A percentile compares a stretch with the other conserved stretches of the same genome.
These are phyloP conservation scores for Rubroshorea leprosula DNA, from an alignment of 345 rosid genomes.

Conservation along the genomic window DNA sequence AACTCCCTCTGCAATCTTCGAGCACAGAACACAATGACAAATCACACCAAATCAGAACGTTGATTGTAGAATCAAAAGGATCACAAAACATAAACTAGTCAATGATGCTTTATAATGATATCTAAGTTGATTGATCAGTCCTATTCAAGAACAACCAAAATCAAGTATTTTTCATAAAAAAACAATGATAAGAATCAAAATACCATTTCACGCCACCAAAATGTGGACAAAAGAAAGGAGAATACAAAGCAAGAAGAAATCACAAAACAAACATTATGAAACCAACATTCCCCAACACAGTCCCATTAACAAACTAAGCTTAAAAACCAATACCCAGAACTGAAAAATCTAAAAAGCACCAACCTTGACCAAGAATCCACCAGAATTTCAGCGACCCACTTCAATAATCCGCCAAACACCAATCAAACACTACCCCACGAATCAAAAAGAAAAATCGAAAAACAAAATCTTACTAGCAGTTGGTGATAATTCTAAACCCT, in stretches of 20 bases:
- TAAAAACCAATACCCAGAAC: conserved; percentile 6
- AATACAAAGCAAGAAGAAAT: too few species aligned
- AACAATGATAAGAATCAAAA: background rate
- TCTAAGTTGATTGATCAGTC: background rate
- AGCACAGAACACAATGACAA: conserved; percentile 15
- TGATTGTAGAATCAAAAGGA: background rate
- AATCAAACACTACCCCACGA: too few species aligned
- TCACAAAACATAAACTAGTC: too few species aligned
- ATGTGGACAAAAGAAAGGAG: background rate
- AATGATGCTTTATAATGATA: background rate
- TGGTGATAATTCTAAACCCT: too few species aligned
- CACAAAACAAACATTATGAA: too few species aligned
- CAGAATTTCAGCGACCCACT: conserved; percentile 17
- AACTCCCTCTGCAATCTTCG: conserved; percentile 32
- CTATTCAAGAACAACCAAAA: background rate
- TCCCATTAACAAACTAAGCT: background rate
- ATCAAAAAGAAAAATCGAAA: background rate
- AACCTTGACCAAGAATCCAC: conserved; percentile 15
- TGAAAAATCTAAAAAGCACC: conserved; percentile 9
- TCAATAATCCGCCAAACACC: conserved; percentile 10
- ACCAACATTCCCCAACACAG: too few species aligned
- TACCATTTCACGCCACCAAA: background rate
- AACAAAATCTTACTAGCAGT: too few species aligned
- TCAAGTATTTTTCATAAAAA: background rate
- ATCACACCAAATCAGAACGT: conserved; percentile 22